These are phyloP conservation scores for Babesia gibsoni DNA, from an alignment of 169 alveolate genomes.

Conservation along the genomic window DNA sequence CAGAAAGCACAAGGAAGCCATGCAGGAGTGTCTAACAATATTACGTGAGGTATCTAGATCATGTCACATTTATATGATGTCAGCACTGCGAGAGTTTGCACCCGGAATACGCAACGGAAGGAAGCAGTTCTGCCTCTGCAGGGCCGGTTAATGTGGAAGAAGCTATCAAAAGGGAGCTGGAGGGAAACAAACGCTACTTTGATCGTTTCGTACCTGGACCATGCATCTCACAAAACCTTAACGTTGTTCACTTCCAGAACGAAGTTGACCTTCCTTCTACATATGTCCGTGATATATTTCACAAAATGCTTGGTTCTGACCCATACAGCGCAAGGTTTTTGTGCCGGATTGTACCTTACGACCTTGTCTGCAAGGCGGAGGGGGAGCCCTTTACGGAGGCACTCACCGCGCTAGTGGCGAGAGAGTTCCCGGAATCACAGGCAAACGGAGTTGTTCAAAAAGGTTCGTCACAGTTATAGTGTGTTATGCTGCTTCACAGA, in stretches of 20 bases:
- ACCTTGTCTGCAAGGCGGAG: slow-evolving; percentile 70
- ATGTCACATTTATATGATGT: not conserved
- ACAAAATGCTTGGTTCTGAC: slow-evolving; percentile 2
- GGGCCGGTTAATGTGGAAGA: slow-evolving; percentile 48
- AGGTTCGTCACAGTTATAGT: not conserved
- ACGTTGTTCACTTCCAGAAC: slow-evolving; percentile 65
- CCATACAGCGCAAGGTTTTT: slow-evolving; percentile 57
- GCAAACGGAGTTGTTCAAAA: slow-evolving; percentile 26
- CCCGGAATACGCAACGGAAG: slow-evolving; percentile 19
- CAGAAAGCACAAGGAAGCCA: slow-evolving; percentile 58
- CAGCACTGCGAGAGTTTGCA: slow-evolving; percentile 35
- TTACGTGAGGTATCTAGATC: slow-evolving; percentile 44
- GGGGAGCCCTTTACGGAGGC: slow-evolving; percentile 31
- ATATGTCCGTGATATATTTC: slow-evolving; percentile 60
- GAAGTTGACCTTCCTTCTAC: slow-evolving; percentile 64
- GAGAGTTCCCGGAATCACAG: slow-evolving; percentile 41
- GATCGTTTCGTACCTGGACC: slow-evolving; percentile 72
- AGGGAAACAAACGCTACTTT: slow-evolving; percentile 46
- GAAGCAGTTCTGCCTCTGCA: not conserved
- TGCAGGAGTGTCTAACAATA: slow-evolving; percentile 58
- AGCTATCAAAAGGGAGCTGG: slow-evolving; percentile 52
- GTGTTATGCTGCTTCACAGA: not conserved
- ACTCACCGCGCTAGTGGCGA: slow-evolving; percentile 27
- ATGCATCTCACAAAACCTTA: slow-evolving; percentile 61
- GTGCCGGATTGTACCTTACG: slow-evolving; percentile 70